Percentiles rank a stretch among this genome's conserved stretches.
Conservation (phyloP, 306 rosid genomes). For the Trifolium subterraneum region DNA sequence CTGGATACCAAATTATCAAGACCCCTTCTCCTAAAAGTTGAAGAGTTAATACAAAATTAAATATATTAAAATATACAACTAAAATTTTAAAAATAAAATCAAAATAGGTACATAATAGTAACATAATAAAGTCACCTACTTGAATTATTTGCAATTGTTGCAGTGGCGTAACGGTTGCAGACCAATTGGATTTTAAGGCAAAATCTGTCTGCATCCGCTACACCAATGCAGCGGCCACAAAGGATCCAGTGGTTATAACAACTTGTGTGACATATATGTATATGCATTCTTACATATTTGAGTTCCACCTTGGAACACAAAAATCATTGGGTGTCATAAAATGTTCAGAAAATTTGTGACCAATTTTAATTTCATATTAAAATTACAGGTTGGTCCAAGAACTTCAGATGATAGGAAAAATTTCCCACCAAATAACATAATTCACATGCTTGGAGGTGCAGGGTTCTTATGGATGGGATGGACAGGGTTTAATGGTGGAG, state of each 20-base stretch:
- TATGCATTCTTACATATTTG: not conserved
- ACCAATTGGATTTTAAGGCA: not conserved
- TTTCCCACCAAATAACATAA: constrained; percentile 81
- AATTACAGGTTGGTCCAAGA: constrained; percentile 76
- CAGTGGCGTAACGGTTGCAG: not conserved
- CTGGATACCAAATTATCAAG: too few relatives aligned
- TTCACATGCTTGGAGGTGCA: constrained; percentile 76
- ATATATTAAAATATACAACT: not conserved
- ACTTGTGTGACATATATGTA: not conserved
- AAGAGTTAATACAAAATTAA: not conserved
- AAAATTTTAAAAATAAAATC: not conserved
- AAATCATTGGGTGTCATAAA: not conserved
- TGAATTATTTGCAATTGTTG: not conserved
- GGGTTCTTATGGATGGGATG: constrained; percentile 86
- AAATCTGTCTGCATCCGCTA: not conserved
- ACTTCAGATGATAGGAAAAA: constrained; percentile 62
- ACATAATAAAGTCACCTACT: not conserved
- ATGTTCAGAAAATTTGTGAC: not conserved
- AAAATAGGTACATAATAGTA: too few relatives aligned
- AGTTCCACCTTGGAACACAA: not conserved
- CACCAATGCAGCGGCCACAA: not conserved
- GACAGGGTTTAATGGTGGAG: constrained; percentile 87
- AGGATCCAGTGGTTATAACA: not conserved
- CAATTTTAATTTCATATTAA: not conserved
- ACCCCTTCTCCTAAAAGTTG: not conserved